A percentile compares a stretch with the other conserved stretches of the same genome.
Evolutionary conservation across 805 yeast species (phyloP).

Genomic region (Monosporozyma servazzii): DNA sequence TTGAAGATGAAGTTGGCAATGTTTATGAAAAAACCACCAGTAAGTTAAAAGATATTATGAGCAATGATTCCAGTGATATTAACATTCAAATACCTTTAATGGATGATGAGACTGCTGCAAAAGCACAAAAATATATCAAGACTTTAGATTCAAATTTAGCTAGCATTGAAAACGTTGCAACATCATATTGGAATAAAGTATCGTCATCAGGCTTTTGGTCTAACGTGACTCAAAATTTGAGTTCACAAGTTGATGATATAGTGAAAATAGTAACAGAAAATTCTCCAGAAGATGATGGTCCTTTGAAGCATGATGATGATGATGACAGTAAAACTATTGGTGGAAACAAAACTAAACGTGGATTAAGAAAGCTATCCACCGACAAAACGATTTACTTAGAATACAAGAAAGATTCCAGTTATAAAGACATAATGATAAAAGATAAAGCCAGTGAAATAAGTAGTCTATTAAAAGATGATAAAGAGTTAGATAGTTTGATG

Average conservation of each 20-base stretch:
- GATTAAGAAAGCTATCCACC: constrained; percentile 45
- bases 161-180: constrained; percentile 60
- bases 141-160: constrained; percentile 68
- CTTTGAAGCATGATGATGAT: constrained; percentile 12
- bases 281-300: background rate
- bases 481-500: constrained; percentile 47
- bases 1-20: constrained; percentile 43
- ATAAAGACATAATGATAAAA: constrained; percentile 32
- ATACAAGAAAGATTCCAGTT: constrained; percentile 15
- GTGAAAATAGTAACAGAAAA: constrained; percentile 10
- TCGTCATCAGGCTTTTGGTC: constrained; percentile 24
- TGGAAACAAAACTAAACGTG: constrained; percentile 55
- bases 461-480: constrained; percentile 37
- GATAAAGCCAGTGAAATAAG: constrained; percentile 44
- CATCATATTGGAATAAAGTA: constrained; percentile 30
- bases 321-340: constrained; percentile 28
- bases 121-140: constrained; percentile 58
- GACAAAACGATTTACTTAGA: constrained; percentile 38
- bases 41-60: constrained; percentile 1
- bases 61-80: constrained; percentile 1
- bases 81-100: background rate
- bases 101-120: constrained; percentile 17
- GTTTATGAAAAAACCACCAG: constrained; percentile 23
- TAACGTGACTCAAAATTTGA: constrained; percentile 7
- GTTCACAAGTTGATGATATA: constrained; percentile 16